Conservation (phyloP, 1,139 yeast genomes). For the Taiozyma sp. region DNA sequence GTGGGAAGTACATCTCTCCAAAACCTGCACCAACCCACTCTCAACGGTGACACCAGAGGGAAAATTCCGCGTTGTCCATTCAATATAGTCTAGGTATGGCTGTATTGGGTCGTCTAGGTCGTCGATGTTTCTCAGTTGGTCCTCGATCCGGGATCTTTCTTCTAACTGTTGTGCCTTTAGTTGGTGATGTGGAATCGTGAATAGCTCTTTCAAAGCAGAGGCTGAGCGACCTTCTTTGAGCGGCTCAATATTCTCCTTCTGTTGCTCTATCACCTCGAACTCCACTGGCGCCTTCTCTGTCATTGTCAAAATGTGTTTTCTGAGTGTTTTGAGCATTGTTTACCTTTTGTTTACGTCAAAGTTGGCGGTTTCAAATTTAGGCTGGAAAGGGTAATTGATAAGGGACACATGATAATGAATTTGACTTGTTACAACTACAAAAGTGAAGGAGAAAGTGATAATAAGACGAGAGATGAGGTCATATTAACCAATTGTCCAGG, state of each 20-base stretch:
- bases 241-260: constrained; percentile 81
- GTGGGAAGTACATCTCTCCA: constrained; percentile 70
- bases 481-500: too few species aligned
- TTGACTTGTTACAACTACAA: too few species aligned
- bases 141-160: constrained; percentile 41
- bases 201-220: constrained; percentile 44
- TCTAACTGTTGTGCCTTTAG: constrained; percentile 28
- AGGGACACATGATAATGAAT: not conserved
- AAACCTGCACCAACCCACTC: constrained; percentile 59
- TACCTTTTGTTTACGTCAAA: not conserved
- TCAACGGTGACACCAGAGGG: constrained; percentile 68
- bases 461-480: too few species aligned
- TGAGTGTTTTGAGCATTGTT: not conserved
- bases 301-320: not conserved
- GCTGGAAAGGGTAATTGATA: not conserved
- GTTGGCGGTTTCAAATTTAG: not conserved
- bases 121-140: constrained; percentile 39
- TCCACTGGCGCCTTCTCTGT: constrained; percentile 25
- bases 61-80: constrained; percentile 63
- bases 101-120: constrained; percentile 83
- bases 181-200: constrained; percentile 30
- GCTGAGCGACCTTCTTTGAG: constrained; percentile 70
- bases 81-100: constrained; percentile 62
- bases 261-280: constrained; percentile 54
- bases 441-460: too few species aligned